Evolutionary conservation across 2,329 filamentous ascomycete species (phyloP).

Genomic region (Coniosporium tulheliwenetii): DNA sequence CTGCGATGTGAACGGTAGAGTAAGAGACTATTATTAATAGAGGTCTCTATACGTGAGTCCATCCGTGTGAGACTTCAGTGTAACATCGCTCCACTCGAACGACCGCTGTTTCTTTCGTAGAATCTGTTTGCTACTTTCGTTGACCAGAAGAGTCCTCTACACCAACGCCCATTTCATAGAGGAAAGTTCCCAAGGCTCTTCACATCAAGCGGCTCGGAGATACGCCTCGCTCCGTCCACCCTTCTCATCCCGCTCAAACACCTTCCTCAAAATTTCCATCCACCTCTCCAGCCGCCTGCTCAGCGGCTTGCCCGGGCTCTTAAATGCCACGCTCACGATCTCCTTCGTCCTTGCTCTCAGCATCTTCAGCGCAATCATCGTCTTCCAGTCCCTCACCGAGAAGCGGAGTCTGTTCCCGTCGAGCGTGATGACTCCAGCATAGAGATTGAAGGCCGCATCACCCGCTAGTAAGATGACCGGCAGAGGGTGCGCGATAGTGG

Average conservation of each 20-base stretch:
- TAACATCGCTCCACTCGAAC: no score
- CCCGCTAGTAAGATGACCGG: constrained; percentile 74
- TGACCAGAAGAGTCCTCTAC: no score
- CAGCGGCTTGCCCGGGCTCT: constrained; percentile 26
- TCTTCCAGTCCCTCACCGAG: constrained; percentile 75
- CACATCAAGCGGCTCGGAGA: no score
- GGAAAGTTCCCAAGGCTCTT: no score
- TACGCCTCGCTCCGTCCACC: background rate
- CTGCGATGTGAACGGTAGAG: no score
- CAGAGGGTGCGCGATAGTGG: constrained; percentile 61
- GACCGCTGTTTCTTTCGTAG: no score
- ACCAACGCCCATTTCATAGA: no score
- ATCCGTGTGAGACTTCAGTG: no score
- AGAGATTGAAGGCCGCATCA: constrained; percentile 81
- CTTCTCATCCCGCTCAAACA: background rate
- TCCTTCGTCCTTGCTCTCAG: constrained; percentile 60
- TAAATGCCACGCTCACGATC: constrained; percentile 56
- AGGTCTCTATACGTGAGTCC: no score
- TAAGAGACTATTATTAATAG: no score
- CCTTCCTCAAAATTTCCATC: constrained; percentile 16
- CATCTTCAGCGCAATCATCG: constrained; percentile 75
- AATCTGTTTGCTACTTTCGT: no score
- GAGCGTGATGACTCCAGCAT: constrained; percentile 70
- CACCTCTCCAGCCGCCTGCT: constrained; percentile 24
- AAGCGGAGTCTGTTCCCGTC: constrained; percentile 82